Base-by-base conservation (phyloP, 2,329 filamentous ascomycete genomes). In the Fusarium tricinctum region DNA sequence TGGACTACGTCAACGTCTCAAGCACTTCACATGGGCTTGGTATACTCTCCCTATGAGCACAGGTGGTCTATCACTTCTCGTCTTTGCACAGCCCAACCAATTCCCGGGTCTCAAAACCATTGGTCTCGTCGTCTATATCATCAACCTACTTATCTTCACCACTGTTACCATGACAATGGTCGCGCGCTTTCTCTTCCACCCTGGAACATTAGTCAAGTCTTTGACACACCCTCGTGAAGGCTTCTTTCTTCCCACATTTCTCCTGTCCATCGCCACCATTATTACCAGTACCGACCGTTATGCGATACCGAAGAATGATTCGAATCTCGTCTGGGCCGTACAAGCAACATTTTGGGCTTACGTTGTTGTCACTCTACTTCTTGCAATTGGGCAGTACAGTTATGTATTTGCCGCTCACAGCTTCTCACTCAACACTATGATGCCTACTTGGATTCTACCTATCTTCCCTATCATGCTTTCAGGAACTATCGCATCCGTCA, bases 31-130 rank as follows among this genome's bases (percentile, higher is more conserved):
- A 4, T 90, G 88, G 89, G 88, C 88, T n/a, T 92, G 90, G 90
- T 94, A 90, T 78, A 91, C 90, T 2, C 81, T 88, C 44, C 89
- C 89, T 2, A 93, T 93, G 91, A 91, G 89, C 40, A 92, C 91
- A 0, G 91, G 91, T 28, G 90, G 90, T 1, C 78, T 94, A 6
- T 87, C 91, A 0, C 80, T 90, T 10, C 83, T 93, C n/a, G 81
- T 94, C 45, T 82, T 81, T 45, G 83, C 84, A 6, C 87, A 88
- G 53, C 91, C 91, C 5, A 86, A 88, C 69, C 80, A 82, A 49
- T 94, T 94, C 73, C 76, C 79, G 0, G 91, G 91, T 1, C 81
- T 93, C 3, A 75, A 78, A 13, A 83, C 86, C 6, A 90, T 93
- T 58, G 91, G 91, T 2, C 81, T 88, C 42, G 84, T 86, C 22